Conservation (phyloP, 805 yeast species). For the Cyberlindnera japonica region DNA sequence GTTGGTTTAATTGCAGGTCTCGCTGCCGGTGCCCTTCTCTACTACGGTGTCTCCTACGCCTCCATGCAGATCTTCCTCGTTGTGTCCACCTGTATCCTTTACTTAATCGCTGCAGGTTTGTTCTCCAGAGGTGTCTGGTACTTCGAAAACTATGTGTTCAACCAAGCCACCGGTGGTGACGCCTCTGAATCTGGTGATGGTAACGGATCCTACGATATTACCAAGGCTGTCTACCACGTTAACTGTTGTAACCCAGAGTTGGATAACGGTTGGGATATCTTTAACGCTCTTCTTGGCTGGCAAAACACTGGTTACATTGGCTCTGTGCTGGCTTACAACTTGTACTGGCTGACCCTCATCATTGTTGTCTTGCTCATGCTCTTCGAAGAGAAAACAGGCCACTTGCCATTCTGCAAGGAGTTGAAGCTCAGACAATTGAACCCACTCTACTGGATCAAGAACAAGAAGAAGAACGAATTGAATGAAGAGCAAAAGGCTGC, state of each 20-base stretch:
- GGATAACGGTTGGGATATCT: slow-evolving; percentile 95
- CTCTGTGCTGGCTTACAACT: slow-evolving; percentile 81
- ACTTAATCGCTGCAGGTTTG: slow-evolving; percentile 87
- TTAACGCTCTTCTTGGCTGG: slow-evolving; percentile 95
- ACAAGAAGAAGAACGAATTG: slow-evolving; percentile 59
- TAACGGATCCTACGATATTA: slow-evolving; percentile 88
- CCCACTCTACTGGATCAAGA: slow-evolving; percentile 71
- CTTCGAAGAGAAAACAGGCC: slow-evolving; percentile 81
- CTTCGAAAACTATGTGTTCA: slow-evolving; percentile 68
- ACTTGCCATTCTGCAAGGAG: slow-evolving; percentile 63
- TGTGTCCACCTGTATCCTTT: slow-evolving; percentile 82
- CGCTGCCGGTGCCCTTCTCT: slow-evolving; percentile 64
- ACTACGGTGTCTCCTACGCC: slow-evolving; percentile 75
- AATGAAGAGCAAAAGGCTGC: slow-evolving; percentile 48
- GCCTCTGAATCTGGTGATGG: slow-evolving; percentile 92
- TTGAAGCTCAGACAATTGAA: slow-evolving; percentile 49
- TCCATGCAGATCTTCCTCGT: slow-evolving; percentile 88
- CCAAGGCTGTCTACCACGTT: slow-evolving; percentile 86
- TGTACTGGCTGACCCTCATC: slow-evolving; percentile 79
- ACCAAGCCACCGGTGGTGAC: slow-evolving; percentile 81
- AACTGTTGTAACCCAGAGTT: slow-evolving; percentile 94
- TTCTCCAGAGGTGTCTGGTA: slow-evolving; percentile 93
- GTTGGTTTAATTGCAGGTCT: slow-evolving; percentile 81
- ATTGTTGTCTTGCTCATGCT: slow-evolving; percentile 55
- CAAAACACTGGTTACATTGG: slow-evolving; percentile 95